Percentiles rank a stretch among this genome's conserved stretches.
Conservation (phyloP, 208 protist genomes). For the Naegleria gruberi region DNA sequence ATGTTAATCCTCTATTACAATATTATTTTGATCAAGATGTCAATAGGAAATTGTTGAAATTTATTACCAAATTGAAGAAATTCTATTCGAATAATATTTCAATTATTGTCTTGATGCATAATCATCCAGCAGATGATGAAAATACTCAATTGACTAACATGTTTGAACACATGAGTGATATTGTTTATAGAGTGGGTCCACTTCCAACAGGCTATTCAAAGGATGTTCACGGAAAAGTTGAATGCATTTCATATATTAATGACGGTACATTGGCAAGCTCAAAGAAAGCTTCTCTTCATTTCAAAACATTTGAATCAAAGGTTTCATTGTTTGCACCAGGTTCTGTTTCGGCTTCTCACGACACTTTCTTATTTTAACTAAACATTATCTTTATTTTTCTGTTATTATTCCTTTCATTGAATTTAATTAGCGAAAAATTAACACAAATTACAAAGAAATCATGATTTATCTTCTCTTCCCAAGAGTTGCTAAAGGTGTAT, state of each 20-base stretch:
- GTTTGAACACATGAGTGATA: not conserved
- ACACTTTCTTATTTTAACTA: too few relatives aligned
- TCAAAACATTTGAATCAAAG: not conserved
- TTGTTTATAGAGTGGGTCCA: not conserved
- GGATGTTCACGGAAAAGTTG: not conserved
- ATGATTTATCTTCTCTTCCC: not conserved
- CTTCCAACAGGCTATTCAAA: conserved; percentile 6
- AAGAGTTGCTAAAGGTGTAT: not conserved
- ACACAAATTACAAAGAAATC: too few relatives aligned
- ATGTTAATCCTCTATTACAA: not conserved
- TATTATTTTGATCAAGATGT: not conserved
- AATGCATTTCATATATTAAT: not conserved
- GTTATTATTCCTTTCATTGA: too few relatives aligned
- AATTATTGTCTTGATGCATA: not conserved
- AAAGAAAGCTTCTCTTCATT: not conserved
- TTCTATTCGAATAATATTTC: not conserved
- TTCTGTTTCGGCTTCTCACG: not conserved
- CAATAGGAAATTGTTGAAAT: not conserved
- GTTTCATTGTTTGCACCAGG: not conserved
- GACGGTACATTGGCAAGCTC: too few relatives aligned
- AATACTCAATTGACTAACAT: not conserved
- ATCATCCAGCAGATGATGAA: not conserved
- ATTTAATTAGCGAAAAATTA: too few relatives aligned
- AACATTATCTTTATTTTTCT: too few relatives aligned
- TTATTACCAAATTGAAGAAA: not conserved